These are phyloP conservation scores for Candida sithepensis DNA, from an alignment of 805 yeast genomes.

Conservation along the genomic window DNA sequence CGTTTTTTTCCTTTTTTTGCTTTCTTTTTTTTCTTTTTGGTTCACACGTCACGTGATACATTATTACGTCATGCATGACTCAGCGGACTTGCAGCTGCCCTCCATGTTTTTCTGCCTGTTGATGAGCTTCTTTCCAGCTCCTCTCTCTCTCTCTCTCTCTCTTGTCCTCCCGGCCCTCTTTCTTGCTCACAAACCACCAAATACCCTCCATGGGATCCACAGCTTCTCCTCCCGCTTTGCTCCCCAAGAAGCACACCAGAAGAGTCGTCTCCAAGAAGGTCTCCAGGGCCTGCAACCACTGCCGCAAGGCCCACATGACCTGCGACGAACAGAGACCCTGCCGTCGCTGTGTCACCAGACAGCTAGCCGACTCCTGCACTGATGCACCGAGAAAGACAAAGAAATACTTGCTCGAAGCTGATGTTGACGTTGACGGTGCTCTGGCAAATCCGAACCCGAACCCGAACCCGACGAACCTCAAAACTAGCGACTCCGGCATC, in stretches of 20 bases:
- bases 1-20: not conserved
- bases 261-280: constrained; percentile 57
- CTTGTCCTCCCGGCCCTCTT: not conserved
- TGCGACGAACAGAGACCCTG: constrained; percentile 73
- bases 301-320: constrained; percentile 88
- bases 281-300: constrained; percentile 83
- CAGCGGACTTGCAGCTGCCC: too few relatives aligned
- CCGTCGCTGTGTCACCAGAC: constrained; percentile 67
- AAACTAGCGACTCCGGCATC: not conserved
- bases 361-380: constrained; percentile 64
- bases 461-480: too few relatives aligned
- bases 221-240: not conserved
- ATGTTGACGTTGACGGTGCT: not conserved
- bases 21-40: not conserved
- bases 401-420: constrained; percentile 60
- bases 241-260: constrained; percentile 14
- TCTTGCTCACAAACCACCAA: too few relatives aligned
- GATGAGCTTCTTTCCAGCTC: too few relatives aligned
- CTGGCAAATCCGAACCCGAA: too few relatives aligned
- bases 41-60: too few relatives aligned
- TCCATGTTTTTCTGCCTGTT: too few relatives aligned
- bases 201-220: not conserved
- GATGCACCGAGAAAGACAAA: constrained; percentile 89
- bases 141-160: not conserved
- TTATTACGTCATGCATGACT: too few relatives aligned